Conservation (phyloP, 805 yeast genomes). For the Candida silvatica region DNA sequence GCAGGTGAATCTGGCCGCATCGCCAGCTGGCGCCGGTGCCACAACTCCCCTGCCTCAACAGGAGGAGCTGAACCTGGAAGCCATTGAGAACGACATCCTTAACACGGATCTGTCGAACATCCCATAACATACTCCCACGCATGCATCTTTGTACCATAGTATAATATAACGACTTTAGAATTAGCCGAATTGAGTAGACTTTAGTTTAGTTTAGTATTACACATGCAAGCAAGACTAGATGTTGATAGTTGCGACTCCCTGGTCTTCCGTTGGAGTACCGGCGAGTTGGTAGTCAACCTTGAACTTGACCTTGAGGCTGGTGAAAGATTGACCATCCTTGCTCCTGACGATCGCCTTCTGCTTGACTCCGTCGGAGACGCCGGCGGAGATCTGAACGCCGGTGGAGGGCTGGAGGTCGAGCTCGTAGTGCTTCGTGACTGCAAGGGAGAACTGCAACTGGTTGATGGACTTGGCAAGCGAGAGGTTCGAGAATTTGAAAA, state of each 20-base stretch:
- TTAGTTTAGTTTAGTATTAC: neutral
- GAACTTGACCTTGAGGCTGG: conserved; percentile 61
- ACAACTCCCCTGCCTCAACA: neutral
- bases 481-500: conserved; percentile 17
- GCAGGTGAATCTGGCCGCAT: neutral
- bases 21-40: neutral
- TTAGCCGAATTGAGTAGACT: no score
- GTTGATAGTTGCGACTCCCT: conserved; percentile 37
- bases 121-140: neutral
- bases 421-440: conserved; percentile 26
- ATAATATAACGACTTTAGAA: neutral
- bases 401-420: conserved; percentile 21
- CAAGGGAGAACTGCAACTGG: conserved; percentile 22
- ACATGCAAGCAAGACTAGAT: neutral
- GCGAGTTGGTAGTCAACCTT: conserved; percentile 47
- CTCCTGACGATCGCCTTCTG: conserved; percentile 17
- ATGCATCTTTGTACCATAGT: neutral
- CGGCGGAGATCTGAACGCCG: conserved; percentile 9
- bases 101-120: conserved; percentile 2
- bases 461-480: conserved; percentile 46
- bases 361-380: conserved; percentile 14
- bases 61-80: conserved; percentile 1
- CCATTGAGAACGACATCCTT: conserved; percentile 3
- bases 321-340: conserved; percentile 9
- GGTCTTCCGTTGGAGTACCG: conserved; percentile 41